Conservation (phyloP, 1,284 basidiomycete genomes). For the Xanthoconium separans region DNA sequence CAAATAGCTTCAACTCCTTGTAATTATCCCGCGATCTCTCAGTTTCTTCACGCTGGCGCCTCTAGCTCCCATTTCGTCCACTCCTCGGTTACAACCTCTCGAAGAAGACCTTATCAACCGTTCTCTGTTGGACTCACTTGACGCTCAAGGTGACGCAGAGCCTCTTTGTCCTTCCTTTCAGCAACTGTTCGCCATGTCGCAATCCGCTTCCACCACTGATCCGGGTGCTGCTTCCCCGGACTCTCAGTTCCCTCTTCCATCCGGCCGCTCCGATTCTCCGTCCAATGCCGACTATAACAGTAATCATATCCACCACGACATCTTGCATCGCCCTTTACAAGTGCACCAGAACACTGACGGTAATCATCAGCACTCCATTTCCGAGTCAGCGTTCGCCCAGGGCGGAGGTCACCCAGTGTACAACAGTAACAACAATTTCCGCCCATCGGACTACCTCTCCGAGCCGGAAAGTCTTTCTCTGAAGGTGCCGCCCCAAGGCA, state of each 20-base stretch:
- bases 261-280: constrained; percentile 52
- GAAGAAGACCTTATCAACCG: constrained; percentile 84
- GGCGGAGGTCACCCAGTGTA: constrained; percentile 42
- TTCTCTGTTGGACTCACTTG: constrained; percentile 73
- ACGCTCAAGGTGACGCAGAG: constrained; percentile 78
- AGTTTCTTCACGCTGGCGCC: constrained; percentile 63
- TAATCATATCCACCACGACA: constrained; percentile 37
- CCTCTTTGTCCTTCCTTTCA: constrained; percentile 42
- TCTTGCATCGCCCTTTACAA: constrained; percentile 35
- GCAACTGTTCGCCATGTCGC: constrained; percentile 30
- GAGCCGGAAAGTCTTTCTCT: constrained; percentile 39
- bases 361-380: constrained; percentile 34
- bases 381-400: constrained; percentile 30
- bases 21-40: constrained; percentile 27
- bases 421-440: constrained; percentile 43
- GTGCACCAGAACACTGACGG: constrained; percentile 36
- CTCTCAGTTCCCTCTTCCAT: constrained; percentile 49
- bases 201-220: constrained; percentile 47
- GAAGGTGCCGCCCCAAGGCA: constrained; percentile 38
- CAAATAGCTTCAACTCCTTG: constrained; percentile 31
- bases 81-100: constrained; percentile 43
- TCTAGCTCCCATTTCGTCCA: constrained; percentile 54
- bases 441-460: constrained; percentile 40
- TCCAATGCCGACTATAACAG: constrained; percentile 34
- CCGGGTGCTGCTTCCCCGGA: constrained; percentile 52